Base-by-base conservation (phyloP, 768 basidiomycete species). In the Leucogyrophana mollusca region DNA sequence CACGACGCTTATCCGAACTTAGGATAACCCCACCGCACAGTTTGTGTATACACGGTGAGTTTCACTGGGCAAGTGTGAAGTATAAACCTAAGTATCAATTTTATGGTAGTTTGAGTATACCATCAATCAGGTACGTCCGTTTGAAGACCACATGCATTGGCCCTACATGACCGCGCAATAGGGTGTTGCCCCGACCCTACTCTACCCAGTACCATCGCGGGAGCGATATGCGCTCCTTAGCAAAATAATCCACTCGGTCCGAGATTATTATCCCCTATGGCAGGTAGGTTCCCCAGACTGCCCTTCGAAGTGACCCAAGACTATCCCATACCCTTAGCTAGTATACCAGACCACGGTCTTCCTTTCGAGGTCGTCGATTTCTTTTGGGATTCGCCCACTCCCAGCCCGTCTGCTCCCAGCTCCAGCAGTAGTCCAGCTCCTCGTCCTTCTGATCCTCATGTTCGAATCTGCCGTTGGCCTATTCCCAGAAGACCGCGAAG, bases 241-340 rank as follows among this genome's bases (percentile, higher is more conserved):
- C 59, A 80, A 76, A 59, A 76, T 97, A 49, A 90, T 98, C 46
- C 82, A 89, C 56, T 83, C 81, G 1, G 74, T 93, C 16, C 77
- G 92, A 30, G 95, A 97, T 59, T 98, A 94, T 62, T 97, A 97
- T 67, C 94, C 94, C 2, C 77, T 95, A 33, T 96, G 93, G 90
- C 90, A 92, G 83, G 89, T 86, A 55, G 53, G 35, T 20, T 34
- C 41, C 16, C 4, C 39, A 32, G 25, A 21, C 21, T 46, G n/a
- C 36, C 38, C 45, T 44, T 43, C 11, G 25, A 17, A 21, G 30
- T 9, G 11, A 36, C 20, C 16, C 18, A 14, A 41, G 22, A 11
- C 13, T 22, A 16, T 11, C 9, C 8, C 4, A 11, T 21, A 27
- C 16, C 16, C 20, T n/a, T 52, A 90, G 83, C 79, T 93, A 32